Evolutionary conservation across 2,329 filamentous ascomycete genomes (phyloP), one percentile per base, ranked within the genome.

Genomic region (Amauroascus niger): DNA sequence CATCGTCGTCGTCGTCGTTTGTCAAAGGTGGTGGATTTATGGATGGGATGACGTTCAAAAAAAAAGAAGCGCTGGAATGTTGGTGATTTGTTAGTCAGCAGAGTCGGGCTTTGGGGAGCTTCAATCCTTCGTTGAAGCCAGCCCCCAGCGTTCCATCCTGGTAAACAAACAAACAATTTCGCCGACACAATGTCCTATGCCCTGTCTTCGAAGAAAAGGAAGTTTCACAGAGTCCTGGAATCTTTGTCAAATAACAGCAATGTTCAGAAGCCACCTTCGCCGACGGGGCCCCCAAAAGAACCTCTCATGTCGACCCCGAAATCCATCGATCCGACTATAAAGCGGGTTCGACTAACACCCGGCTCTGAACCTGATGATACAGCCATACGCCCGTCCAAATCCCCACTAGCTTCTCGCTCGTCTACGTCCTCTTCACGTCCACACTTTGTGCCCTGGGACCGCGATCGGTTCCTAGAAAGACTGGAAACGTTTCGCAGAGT

Each of bases 401-500:
- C 57, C 4, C 44, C 52, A 63, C 24, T 64, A 62, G 52, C 57
- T 59, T 33, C 57, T 59, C 61, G 59, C 68, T 59, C 58, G 65
- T 59, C 64, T 24, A 64, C 63, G 20, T 66, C 67, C 13, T 60
- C 67, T 5, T 62, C 67, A 35, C 68, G 68, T 18, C 82, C 87
- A 1, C 88, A 85, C 62, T 97, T 93, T 71, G 86, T 87, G 52
- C 91, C 93, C 0, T 87, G 84, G 72, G 90, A 93, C 67, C 86
- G 93, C 51, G 81, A 83, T 37, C 82, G 88, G 60, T 89, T 97
- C 57, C 76, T 97, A 9, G 81, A 79, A 61, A 77, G 93, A 22
- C 76, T 98, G 26, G 85, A 85, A 56, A 94, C 88, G 0, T 98
- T 95, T 65, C 86, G 91, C 64, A 88, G 91, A 60, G 83, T 97